A percentile compares a stretch with the other conserved stretches of the same genome.
These are phyloP conservation scores for Colletotrichum agaves DNA, from an alignment of 2,329 filamentous ascomycete genomes.

Conservation along the genomic window DNA sequence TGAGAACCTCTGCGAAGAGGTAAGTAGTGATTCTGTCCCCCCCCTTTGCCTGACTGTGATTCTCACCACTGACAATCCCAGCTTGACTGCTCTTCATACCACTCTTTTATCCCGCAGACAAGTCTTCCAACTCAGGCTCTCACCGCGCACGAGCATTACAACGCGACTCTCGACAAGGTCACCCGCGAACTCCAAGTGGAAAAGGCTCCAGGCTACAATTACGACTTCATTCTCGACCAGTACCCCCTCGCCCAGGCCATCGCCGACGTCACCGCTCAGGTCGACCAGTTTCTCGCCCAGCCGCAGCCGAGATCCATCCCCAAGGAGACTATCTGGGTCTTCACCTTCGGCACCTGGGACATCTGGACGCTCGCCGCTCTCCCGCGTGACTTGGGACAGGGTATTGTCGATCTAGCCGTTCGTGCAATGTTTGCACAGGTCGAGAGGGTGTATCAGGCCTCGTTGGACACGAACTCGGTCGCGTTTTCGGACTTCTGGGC, in stretches of 20 bases:
- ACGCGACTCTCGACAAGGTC: slow-evolving; percentile 51
- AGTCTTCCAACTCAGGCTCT: slow-evolving; percentile 59
- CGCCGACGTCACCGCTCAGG: slow-evolving; percentile 57
- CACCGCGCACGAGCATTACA: slow-evolving; percentile 67
- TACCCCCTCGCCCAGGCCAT: slow-evolving; percentile 54
- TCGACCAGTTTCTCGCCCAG: slow-evolving; percentile 57
- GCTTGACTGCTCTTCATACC: slow-evolving; percentile 58
- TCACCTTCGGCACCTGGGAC: slow-evolving; percentile 66
- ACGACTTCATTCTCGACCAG: slow-evolving; percentile 53
- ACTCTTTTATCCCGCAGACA: slow-evolving; percentile 56
- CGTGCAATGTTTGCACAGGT: slow-evolving; percentile 56
- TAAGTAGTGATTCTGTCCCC: slow-evolving; percentile 40
- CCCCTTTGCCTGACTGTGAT: not conserved
- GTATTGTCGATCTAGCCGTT: slow-evolving; percentile 50
- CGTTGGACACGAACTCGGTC: slow-evolving; percentile 53
- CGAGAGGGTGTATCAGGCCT: slow-evolving; percentile 58
- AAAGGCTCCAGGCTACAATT: slow-evolving; percentile 53
- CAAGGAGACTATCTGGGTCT: slow-evolving; percentile 63
- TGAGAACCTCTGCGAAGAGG: slow-evolving; percentile 59
- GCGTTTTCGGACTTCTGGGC: slow-evolving; percentile 58
- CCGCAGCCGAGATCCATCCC: slow-evolving; percentile 47
- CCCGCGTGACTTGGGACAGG: slow-evolving; percentile 52
- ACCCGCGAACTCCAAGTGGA: slow-evolving; percentile 45
- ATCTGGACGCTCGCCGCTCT: slow-evolving; percentile 62
- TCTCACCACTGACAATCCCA: slow-evolving; percentile 40